Evolutionary conservation across 2,329 filamentous ascomycete genomes (phyloP).

Genomic region (Pyrenophora tritici-repentis): DNA sequence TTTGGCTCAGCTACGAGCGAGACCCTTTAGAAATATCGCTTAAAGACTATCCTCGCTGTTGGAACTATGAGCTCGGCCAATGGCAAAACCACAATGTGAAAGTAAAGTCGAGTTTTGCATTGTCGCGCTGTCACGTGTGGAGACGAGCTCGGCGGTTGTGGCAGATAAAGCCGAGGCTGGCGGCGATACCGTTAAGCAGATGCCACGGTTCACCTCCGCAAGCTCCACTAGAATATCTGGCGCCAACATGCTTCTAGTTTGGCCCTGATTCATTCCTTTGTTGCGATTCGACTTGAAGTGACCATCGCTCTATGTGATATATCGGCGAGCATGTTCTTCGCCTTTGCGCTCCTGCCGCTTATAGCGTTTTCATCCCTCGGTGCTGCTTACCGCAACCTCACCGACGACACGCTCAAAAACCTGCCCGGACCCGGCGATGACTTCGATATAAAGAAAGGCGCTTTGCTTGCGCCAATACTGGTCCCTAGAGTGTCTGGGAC

Average conservation of each 20-base stretch:
- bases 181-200: background rate
- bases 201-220: constrained; percentile 5
- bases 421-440: constrained; percentile 73
- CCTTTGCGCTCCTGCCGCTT: constrained; percentile 30
- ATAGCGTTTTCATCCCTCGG: constrained; percentile 34
- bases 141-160: background rate
- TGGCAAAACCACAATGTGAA: background rate
- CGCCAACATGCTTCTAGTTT: constrained; percentile 4
- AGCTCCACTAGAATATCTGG: background rate
- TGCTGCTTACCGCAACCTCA: constrained; percentile 64
- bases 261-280: background rate
- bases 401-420: constrained; percentile 72
- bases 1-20: too few relatives aligned
- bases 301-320: constrained; percentile 18
- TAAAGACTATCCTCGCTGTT: background rate
- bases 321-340: constrained; percentile 23
- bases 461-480: constrained; percentile 83
- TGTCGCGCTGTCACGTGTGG: constrained; percentile 24
- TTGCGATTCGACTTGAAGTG: background rate
- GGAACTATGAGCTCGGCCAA: background rate
- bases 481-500: constrained; percentile 88
- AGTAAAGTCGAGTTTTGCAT: background rate
- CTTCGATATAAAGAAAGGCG: constrained; percentile 80
- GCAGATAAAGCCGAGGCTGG: background rate
- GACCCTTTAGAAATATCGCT: too few relatives aligned